Percentiles rank a stretch among this genome's conserved stretches.
Conservation (phyloP, 2,329 filamentous ascomycete genomes). For the Plectosphaerella sp. region DNA sequence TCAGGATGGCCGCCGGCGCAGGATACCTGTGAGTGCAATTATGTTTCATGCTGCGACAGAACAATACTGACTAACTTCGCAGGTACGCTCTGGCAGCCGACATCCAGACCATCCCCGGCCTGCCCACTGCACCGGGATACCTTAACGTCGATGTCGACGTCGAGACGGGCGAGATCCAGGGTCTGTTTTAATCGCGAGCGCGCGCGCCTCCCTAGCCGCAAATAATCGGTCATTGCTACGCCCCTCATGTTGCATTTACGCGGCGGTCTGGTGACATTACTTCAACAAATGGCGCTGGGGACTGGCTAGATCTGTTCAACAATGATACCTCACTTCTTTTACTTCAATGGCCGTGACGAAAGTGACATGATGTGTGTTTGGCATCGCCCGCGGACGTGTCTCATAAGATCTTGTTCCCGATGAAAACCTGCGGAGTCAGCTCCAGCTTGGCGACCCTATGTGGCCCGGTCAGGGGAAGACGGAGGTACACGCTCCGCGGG, state of each 20-base stretch:
- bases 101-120: conserved; percentile 95
- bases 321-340: conserved; percentile 12
- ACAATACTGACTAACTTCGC: conserved; percentile 21
- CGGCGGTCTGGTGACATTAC: conserved; percentile 11
- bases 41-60: not conserved
- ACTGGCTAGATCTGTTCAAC: conserved; percentile 13
- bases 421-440: too few relatives aligned
- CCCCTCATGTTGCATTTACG: not conserved
- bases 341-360: not conserved
- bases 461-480: not conserved
- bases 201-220: too few relatives aligned
- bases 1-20: conserved; percentile 88
- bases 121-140: conserved; percentile 93
- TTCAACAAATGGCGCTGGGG: conserved; percentile 16
- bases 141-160: conserved; percentile 84
- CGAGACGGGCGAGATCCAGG: conserved; percentile 81
- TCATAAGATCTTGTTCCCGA: too few relatives aligned
- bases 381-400: too few relatives aligned
- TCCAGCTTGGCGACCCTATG: not conserved
- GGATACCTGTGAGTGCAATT: conserved; percentile 70
- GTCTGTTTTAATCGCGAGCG: conserved; percentile 68
- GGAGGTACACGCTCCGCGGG: not conserved
- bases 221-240: not conserved
- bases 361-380: too few relatives aligned
- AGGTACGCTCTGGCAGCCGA: conserved; percentile 92